These are phyloP conservation scores for Mollisia scopiformis DNA, from an alignment of 2,329 filamentous ascomycete genomes.

Conservation along the genomic window DNA sequence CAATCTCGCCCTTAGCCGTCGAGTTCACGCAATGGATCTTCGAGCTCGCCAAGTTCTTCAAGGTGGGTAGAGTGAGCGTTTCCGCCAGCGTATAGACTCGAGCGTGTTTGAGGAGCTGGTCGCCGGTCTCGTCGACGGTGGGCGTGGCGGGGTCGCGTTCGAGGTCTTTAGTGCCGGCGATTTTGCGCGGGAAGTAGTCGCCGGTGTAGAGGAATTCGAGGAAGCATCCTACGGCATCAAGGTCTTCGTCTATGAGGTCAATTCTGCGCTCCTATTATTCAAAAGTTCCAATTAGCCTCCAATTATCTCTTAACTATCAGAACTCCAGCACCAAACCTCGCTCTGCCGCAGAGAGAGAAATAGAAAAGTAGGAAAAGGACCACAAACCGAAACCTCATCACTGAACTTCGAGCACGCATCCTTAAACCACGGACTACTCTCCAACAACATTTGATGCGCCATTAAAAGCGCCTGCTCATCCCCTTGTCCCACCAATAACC, in stretches of 20 bases:
- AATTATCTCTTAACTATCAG: background rate
- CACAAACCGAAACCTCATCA: slow-evolving; percentile 61
- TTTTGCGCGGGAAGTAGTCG: slow-evolving; percentile 80
- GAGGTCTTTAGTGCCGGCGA: slow-evolving; percentile 65
- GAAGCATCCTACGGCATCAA: slow-evolving; percentile 77
- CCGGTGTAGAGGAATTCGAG: slow-evolving; percentile 83
- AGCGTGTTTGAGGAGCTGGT: slow-evolving; percentile 85
- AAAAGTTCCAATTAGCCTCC: background rate
- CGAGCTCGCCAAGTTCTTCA: slow-evolving; percentile 78
- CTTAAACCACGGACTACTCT: slow-evolving; percentile 74
- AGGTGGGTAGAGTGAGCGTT: slow-evolving; percentile 67
- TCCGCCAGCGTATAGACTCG: slow-evolving; percentile 88
- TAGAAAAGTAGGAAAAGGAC: background rate
- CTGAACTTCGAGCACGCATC: slow-evolving; percentile 64
- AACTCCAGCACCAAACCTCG: background rate
- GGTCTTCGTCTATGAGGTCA: slow-evolving; percentile 66
- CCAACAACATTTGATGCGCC: slow-evolving; percentile 79
- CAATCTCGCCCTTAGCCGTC: slow-evolving; percentile 86
- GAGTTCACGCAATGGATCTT: slow-evolving; percentile 94
- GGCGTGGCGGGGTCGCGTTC: slow-evolving; percentile 70
- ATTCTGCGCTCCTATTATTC: slow-evolving; percentile 62
- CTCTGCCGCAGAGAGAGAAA: background rate
- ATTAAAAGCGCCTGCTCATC: slow-evolving; percentile 66
- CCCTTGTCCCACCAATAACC: slow-evolving; percentile 65
- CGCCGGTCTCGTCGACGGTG: slow-evolving; percentile 73